Percentiles rank a stretch among this genome's conserved stretches.
Conservation (phyloP, 2,329 filamentous ascomycete genomes). For the Talaromyces rugulosus region DNA sequence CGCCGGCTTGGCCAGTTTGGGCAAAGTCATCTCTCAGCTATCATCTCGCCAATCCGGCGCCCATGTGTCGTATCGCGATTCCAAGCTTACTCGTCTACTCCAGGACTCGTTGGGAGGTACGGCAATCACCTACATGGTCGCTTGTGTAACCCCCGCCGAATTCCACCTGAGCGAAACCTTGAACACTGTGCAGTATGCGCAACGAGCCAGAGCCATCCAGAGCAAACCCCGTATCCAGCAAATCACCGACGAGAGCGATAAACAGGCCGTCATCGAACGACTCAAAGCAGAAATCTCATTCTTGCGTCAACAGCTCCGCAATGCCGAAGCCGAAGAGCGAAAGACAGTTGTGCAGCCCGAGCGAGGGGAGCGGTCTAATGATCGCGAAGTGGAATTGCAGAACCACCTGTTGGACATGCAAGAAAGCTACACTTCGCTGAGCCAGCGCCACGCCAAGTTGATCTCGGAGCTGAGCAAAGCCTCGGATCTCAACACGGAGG, state of each 20-base stretch:
- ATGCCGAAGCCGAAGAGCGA: conserved; percentile 66
- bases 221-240: conserved; percentile 97
- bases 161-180: conserved; percentile 97
- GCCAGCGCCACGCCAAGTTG: conserved; percentile 88
- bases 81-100: conserved; percentile 87
- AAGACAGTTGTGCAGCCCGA: conserved; percentile 58
- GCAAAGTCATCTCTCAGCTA: conserved; percentile 97
- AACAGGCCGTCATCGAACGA: conserved; percentile 87
- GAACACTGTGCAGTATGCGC: conserved; percentile 96
- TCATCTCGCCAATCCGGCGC: conserved; percentile 83
- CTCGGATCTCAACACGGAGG: conserved; percentile 54
- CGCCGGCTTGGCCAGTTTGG: conserved; percentile 85
- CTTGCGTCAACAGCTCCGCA: conserved; percentile 86
- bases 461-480: conserved; percentile 91
- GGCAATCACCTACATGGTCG: conserved; percentile 99
- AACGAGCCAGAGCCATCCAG: conserved; percentile 92
- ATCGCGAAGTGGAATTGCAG: conserved; percentile 84
- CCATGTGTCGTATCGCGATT: conserved; percentile 96
- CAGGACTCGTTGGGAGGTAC: conserved; percentile 97
- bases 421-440: conserved; percentile 89
- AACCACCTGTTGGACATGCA: conserved; percentile 89
- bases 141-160: conserved; percentile 92
- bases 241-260: conserved; percentile 81
- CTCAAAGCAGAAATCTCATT: conserved; percentile 92
- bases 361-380: conserved; percentile 64